Evolutionary conservation across 371 early-diverging fungal genomes (phyloP), one percentile per base, ranked within the genome.

Genomic region (Blyttiomyces sp.): DNA sequence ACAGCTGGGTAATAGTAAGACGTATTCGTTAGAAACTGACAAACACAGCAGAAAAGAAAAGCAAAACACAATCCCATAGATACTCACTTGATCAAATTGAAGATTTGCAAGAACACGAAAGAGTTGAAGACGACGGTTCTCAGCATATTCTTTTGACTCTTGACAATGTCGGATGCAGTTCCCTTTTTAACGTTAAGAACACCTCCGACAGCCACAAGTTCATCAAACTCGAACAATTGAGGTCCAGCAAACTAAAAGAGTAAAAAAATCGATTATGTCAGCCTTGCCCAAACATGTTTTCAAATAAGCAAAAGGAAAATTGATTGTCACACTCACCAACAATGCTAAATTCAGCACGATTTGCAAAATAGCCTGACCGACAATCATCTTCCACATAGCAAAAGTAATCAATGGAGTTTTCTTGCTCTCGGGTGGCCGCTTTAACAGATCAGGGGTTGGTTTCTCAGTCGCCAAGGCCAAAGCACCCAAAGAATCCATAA

Each of bases 41-140:
- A n/a, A n/a, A 9, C 24, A 49, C 4, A 43, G 44, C 16, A 13
- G 17, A 6, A 36, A 49, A 33, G 23, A 51, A 28, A 17, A 28
- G n/a, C 6, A 19, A 21, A 49, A 24, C 45, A 24, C 48, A 28
- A 43, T 13, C 16, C 1, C 23, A 31, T 9, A 24, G 21, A 19
- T 30, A 54, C 66, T 48, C 44, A 65, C 54, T 65, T 83, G 68
- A 84, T 61, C 55, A 73, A 88, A 72, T 94, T 95, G 70, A 96
- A 95, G n/a, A 97, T 75, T 77, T 96, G 97, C 35, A 93, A 73
- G 70, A 95, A 91, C 35, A 97, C 92, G 80, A 98, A 98, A 16
- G 88, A 73, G 73, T 98, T 98, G 81, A 97, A 98, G 11, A 96
- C 86, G n/a, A 39, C n/a, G 13, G 39, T 39, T n/a, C 39, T 11